Evolutionary conservation across 2,329 filamentous ascomycete genomes (phyloP).

Genomic region (Colletotrichum echinochloae): DNA sequence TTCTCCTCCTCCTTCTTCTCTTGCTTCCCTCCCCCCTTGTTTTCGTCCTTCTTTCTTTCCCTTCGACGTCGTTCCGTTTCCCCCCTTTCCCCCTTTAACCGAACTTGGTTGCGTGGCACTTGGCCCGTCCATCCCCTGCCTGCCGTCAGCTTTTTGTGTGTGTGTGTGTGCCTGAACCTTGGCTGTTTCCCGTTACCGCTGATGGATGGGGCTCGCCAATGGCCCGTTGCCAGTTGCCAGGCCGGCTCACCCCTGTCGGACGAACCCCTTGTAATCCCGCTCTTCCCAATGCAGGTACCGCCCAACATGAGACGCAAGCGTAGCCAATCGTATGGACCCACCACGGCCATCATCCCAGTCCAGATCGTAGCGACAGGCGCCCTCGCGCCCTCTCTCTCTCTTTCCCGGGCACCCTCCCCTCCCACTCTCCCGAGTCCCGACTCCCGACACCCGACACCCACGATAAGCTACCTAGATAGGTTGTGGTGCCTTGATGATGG

Average conservation of each 20-base stretch:
- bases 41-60: background rate
- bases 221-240: slow-evolving; percentile 19
- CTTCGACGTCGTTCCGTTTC: background rate
- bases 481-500: background rate
- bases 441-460: too few relatives aligned
- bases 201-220: background rate
- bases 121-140: background rate
- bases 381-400: background rate
- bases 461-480: background rate
- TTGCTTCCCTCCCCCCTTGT: background rate
- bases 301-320: slow-evolving; percentile 38
- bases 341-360: slow-evolving; percentile 5
- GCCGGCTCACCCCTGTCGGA: slow-evolving; percentile 17
- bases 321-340: slow-evolving; percentile 32
- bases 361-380: slow-evolving; percentile 30
- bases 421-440: background rate
- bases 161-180: background rate
- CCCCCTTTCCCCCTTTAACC: slow-evolving; percentile 22
- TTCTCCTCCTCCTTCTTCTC: background rate
- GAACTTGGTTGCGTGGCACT: background rate
- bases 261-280: slow-evolving; percentile 29
- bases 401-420: background rate
- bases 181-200: slow-evolving; percentile 2
- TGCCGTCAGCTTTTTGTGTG: background rate
- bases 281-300: slow-evolving; percentile 41